Conservation (phyloP, 2,329 filamentous ascomycete species). For the Aspergillus fijiensis region DNA sequence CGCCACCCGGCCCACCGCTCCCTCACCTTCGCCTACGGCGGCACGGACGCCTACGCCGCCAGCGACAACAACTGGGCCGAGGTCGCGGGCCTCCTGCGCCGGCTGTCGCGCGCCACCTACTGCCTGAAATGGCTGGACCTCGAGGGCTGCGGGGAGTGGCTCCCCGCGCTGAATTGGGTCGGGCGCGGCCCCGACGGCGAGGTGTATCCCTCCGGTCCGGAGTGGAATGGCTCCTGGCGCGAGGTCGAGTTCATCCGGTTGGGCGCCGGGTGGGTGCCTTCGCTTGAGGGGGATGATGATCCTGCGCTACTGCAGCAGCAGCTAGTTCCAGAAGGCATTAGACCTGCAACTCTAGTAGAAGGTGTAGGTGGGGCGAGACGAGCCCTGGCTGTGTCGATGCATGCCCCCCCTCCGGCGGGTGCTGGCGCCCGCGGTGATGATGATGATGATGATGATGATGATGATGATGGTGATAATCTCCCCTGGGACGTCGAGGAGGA, state of each 20-base stretch:
- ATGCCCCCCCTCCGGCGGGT: constrained; percentile 13
- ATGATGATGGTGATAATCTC: not conserved
- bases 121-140: constrained; percentile 63
- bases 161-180: constrained; percentile 51
- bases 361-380: not conserved
- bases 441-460: not conserved
- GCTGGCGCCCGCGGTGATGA: not conserved
- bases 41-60: constrained; percentile 54
- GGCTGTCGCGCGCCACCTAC: constrained; percentile 56
- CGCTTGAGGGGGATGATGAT: constrained; percentile 15
- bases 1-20: constrained; percentile 40
- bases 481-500: constrained; percentile 36
- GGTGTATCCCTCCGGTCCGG: constrained; percentile 35
- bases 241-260: constrained; percentile 45
- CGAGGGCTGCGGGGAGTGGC: constrained; percentile 59
- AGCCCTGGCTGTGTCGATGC: constrained; percentile 24
- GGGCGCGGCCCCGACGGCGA: constrained; percentile 30
- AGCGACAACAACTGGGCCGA: constrained; percentile 58
- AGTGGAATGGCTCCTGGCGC: constrained; percentile 50
- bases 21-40: constrained; percentile 49
- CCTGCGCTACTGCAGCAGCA: too few relatives aligned
- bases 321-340: not conserved
- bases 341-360: too few relatives aligned
- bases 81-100: constrained; percentile 56
- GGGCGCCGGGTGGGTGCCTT: constrained; percentile 43